Conservation (phyloP, 2,329 filamentous ascomycete genomes). For the Capronia epimyces region DNA sequence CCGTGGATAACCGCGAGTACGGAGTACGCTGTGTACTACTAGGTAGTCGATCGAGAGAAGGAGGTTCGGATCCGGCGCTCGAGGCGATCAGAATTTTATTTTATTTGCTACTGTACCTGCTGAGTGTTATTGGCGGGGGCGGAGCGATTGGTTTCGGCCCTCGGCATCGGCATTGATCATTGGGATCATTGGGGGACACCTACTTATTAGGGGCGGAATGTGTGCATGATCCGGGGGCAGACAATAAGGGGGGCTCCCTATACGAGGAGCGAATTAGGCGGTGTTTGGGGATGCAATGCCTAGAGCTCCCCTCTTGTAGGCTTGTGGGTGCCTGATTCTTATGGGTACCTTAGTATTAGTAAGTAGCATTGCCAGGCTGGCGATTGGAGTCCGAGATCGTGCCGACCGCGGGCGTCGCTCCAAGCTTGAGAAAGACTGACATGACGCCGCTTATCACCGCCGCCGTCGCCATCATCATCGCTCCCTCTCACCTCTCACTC, state of each 20-base stretch:
- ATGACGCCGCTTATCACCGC: neutral
- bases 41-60: no score
- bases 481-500: neutral
- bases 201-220: no score
- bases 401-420: neutral
- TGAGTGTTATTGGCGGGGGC: no score
- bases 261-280: no score
- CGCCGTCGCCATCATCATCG: neutral
- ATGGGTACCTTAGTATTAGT: no score
- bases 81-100: neutral
- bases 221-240: neutral
- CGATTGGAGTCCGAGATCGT: neutral
- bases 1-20: conserved; percentile 3
- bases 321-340: no score
- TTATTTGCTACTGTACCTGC: no score
- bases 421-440: neutral
- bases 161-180: neutral
- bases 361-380: no score
- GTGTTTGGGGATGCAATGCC: no score
- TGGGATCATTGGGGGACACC: no score
- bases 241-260: neutral
- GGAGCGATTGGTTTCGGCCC: neutral
- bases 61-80: neutral
- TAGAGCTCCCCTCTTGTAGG: neutral
- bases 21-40: no score